Base-by-base conservation (phyloP, 768 basidiomycete genomes). In the Tricholoma sp. region DNA sequence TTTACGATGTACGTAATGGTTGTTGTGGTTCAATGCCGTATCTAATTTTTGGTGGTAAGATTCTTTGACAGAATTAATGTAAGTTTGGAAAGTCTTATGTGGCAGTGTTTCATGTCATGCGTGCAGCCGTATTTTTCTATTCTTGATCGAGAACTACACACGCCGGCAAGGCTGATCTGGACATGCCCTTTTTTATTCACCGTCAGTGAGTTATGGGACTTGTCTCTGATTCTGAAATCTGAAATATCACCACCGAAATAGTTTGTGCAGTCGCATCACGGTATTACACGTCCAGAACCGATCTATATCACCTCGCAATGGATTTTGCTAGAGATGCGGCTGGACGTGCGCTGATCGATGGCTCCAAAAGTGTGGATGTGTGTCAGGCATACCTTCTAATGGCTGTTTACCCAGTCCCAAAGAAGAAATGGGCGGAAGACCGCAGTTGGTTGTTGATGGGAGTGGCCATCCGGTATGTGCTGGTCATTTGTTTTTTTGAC, bases 301-400 rank as follows among this genome's bases (percentile, higher is more conserved):
- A 78, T 18, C 70, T 90, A 24, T 83, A 85, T 66, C 65, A 68
- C 6, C 66, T 82, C 51, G 83, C 83, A 0, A 81, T 82, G 69
- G 80, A 83, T 49, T 83, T 86, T 61, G 84, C 85, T 6, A 76
- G 80, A 57, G 80, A 83, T 53, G 75, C 80, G 17, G 85, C 85
- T 5, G 82, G 81, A 11, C 76, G 77, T 55, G 77, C 83, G 2
- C 73, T 87, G 52, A 75, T 84, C 11, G 81, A 85, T 56, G 83
- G 83, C 5, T 75, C 77, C 60, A 81, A 81, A 65, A 84, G 81
- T 57, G 79, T 91, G n/a, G 90, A 92, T 64, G 81, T 86, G 56
- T 86, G 84, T 56, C 90, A 92, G 65, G 89, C 89, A 17, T 91
- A 86, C 64, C 70, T 89, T 15, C 68, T 92, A 31, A 74, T 87